Evolutionary conservation across 257 asterid genomes (phyloP).

Genomic region (Mitragyna speciosa): DNA sequence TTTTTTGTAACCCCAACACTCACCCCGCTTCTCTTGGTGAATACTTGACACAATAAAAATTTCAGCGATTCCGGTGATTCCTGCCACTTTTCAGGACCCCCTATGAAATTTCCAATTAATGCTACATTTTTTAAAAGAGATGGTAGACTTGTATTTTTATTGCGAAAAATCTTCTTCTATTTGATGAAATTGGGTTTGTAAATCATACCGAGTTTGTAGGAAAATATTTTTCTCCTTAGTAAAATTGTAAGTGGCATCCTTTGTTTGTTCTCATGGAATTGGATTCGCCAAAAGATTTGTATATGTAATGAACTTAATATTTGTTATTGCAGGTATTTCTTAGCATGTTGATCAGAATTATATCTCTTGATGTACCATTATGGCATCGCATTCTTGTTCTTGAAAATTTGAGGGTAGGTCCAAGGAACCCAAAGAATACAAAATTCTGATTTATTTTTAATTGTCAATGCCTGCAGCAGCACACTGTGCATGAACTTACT

Average conservation of each 20-base stretch:
- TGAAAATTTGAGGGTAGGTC: slow-evolving; percentile 87
- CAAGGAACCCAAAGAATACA: not conserved
- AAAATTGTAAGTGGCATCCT: not conserved
- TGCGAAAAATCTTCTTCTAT: not conserved
- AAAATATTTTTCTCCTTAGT: not conserved
- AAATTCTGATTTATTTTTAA: not conserved
- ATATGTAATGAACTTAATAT: not conserved
- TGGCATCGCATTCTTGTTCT: slow-evolving; percentile 99
- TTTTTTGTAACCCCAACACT: not conserved
- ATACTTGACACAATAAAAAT: not conserved
- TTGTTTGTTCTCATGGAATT: not conserved
- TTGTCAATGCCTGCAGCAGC: not conserved
- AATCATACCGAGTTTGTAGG: not conserved
- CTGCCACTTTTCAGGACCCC: not conserved
- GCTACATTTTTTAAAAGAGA: not conserved
- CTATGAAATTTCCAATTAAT: not conserved
- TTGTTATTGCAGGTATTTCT: slow-evolving; percentile 74
- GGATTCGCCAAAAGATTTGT: not conserved
- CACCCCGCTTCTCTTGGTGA: not conserved
- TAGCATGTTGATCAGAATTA: slow-evolving; percentile 87
- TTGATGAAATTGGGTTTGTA: not conserved
- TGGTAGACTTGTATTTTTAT: not conserved
- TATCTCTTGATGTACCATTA: slow-evolving; percentile 87
- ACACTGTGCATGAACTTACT: not conserved
- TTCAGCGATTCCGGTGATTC: not conserved